A percentile compares a stretch with the other conserved stretches of the same genome.
Evolutionary conservation across 768 basidiomycete genomes (phyloP).

Genomic region (Suillus brevipes): DNA sequence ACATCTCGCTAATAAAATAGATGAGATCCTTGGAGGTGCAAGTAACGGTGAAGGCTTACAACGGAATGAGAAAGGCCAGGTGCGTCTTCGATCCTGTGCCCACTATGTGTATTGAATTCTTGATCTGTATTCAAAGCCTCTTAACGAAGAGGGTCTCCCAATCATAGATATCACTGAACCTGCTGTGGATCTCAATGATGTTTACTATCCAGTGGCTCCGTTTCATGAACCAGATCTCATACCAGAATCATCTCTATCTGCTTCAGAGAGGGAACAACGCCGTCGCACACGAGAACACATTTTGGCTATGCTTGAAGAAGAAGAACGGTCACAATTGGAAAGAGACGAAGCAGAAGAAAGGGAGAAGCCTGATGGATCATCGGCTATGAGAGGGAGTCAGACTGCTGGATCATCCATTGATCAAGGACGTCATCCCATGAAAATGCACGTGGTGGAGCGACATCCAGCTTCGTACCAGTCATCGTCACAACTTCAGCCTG

Average conservation of each 20-base stretch:
- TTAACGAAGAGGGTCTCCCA: constrained; percentile 78
- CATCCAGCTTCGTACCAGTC: constrained; percentile 36
- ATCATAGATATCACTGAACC: constrained; percentile 78
- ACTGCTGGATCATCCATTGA: constrained; percentile 23
- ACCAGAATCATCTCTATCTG: constrained; percentile 46
- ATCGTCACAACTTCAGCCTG: constrained; percentile 3
- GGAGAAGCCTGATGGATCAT: constrained; percentile 30
- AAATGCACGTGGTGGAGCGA: constrained; percentile 69
- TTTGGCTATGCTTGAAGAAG: constrained; percentile 69
- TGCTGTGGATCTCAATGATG: constrained; percentile 26
- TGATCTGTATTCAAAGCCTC: constrained; percentile 44
- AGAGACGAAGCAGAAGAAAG: constrained; percentile 41
- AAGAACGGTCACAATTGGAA: constrained; percentile 52
- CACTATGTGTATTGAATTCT: constrained; percentile 12
- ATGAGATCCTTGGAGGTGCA: constrained; percentile 50
- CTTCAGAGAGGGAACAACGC: constrained; percentile 47
- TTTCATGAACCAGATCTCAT: constrained; percentile 47
- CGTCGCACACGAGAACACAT: constrained; percentile 63
- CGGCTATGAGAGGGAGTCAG: constrained; percentile 18
- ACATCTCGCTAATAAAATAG: constrained; percentile 59
- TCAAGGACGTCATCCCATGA: constrained; percentile 63
- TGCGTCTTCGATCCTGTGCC: constrained; percentile 36
- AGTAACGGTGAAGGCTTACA: constrained; percentile 37
- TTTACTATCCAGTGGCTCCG: constrained; percentile 15
- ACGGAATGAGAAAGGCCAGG: constrained; percentile 63